Conservation (phyloP, 805 yeast species). For the Tetrapisispora iriomotensis region DNA sequence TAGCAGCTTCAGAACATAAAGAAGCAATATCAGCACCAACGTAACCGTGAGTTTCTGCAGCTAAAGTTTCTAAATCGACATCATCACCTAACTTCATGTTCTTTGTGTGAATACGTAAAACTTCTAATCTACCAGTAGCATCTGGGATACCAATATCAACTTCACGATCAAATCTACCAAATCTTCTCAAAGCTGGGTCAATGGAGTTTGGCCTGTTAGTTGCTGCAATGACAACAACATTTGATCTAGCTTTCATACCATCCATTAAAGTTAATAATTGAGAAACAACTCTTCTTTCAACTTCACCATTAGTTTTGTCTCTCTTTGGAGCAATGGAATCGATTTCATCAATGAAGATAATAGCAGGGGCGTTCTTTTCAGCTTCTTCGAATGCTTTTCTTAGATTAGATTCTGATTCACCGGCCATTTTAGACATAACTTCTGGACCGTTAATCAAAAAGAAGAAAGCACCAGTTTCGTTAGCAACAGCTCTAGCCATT, state of each 20-base stretch:
- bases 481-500: conserved; percentile 99
- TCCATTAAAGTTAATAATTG: conserved; percentile 97
- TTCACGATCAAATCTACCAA: conserved; percentile 86
- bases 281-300: conserved; percentile 97
- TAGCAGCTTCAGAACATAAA: conserved; percentile 98
- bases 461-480: conserved; percentile 98
- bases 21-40: conserved; percentile 99
- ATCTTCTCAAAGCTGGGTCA: conserved; percentile 75
- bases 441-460: conserved; percentile 98
- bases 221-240: conserved; percentile 97
- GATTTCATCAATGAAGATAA: conserved; percentile 95
- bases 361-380: conserved; percentile 95
- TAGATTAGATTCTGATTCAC: conserved; percentile 94
- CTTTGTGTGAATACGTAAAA: conserved; percentile 93
- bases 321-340: conserved; percentile 99
- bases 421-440: conserved; percentile 99
- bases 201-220: conserved; percentile 70
- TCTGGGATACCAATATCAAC: conserved; percentile 93
- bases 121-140: conserved; percentile 96
- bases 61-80: conserved; percentile 91
- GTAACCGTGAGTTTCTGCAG: conserved; percentile 97
- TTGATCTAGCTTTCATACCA: conserved; percentile 99
- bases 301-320: conserved; percentile 99
- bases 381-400: conserved; percentile 99
- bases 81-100: conserved; percentile 95